Percentiles rank a stretch among this genome's conserved stretches.
Evolutionary conservation across 148 eudicot species (phyloP).

Genomic region (Heliosperma pusillum): DNA sequence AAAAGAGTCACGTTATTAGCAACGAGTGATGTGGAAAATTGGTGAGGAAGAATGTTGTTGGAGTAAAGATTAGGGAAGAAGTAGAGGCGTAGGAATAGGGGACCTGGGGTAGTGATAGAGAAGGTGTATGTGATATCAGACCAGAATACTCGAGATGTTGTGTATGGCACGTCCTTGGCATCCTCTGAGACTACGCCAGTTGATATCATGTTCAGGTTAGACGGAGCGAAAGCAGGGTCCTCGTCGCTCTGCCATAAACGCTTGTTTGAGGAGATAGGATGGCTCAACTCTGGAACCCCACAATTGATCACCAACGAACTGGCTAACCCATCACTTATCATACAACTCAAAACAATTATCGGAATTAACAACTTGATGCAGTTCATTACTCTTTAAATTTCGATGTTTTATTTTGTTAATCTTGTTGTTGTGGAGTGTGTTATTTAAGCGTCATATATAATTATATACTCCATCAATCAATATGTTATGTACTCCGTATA

Average conservation of each 20-base stretch:
- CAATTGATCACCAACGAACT: constrained; percentile 27
- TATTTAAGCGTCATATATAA: no score
- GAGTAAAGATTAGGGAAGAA: constrained; percentile 29
- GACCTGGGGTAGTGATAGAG: constrained; percentile 35
- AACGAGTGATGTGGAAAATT: constrained; percentile 29
- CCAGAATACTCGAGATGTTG: constrained; percentile 32
- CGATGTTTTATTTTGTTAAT: no score
- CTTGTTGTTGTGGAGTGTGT: no score
- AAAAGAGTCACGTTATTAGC: constrained; percentile 39
- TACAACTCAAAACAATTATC: neutral
- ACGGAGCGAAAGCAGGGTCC: constrained; percentile 20
- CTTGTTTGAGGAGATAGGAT: no score
- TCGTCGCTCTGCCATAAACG: constrained; percentile 32
- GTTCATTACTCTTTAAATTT: no score
- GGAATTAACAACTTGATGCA: no score
- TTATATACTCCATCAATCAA: no score
- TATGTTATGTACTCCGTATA: no score
- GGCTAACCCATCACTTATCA: neutral
- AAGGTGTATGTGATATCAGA: constrained; percentile 38
- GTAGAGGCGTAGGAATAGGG: constrained; percentile 40
- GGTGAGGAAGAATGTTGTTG: neutral
- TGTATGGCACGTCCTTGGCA: constrained; percentile 14
- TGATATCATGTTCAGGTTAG: constrained; percentile 1
- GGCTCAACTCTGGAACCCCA: constrained; percentile 13
- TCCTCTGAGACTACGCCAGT: neutral